Percentiles rank a stretch among this genome's conserved stretches.
phyloP scores from a whole-genome alignment of 2,329 filamentous ascomycete genomes.

The Diaporthe sp. region DNA sequence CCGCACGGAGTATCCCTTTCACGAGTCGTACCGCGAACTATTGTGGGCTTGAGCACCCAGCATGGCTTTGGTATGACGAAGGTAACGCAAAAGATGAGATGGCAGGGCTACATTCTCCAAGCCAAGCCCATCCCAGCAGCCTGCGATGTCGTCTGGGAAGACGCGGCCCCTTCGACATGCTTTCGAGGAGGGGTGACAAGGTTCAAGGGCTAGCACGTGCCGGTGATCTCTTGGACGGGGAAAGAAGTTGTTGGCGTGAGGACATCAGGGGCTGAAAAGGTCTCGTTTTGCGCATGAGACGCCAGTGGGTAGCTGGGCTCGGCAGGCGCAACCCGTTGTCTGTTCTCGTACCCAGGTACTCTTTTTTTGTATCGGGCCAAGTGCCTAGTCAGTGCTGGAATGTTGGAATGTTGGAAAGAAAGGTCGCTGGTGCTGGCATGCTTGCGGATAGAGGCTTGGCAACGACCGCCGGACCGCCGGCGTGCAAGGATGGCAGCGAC shows the following conservation, averaged over 20 bases:
- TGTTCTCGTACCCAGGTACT: not conserved
- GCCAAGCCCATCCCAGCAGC: slow-evolving; percentile 16
- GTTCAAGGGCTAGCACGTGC: slow-evolving; percentile 27
- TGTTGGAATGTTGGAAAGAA: not conserved
- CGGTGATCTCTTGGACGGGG: not conserved
- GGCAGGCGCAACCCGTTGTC: not conserved
- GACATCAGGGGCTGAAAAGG: not conserved
- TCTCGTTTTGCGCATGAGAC: slow-evolving; percentile 25
- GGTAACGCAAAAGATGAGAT: slow-evolving; percentile 22
- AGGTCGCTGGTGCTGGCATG: slow-evolving; percentile 4
- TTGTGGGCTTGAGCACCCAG: slow-evolving; percentile 34
- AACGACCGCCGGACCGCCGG: slow-evolving; percentile 17
- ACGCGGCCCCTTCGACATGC: slow-evolving; percentile 20
- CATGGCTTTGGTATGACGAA: not conserved
- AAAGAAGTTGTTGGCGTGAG: slow-evolving; percentile 13
- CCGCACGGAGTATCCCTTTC: slow-evolving; percentile 26
- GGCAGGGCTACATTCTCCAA: slow-evolving; percentile 22
- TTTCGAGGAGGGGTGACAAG: slow-evolving; percentile 25
- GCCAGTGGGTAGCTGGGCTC: slow-evolving; percentile 7
- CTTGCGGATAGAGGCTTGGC: slow-evolving; percentile 15
- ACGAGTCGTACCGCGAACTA: slow-evolving; percentile 19
- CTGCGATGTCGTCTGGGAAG: not conserved
- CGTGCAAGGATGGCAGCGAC: slow-evolving; percentile 13
- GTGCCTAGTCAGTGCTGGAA: not conserved
- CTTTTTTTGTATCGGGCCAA: not conserved